A percentile compares a stretch with the other conserved stretches of the same genome.
Evolutionary conservation across 108 stramenopile species (phyloP).

Genomic region (Stephanodiscus triporus): DNA sequence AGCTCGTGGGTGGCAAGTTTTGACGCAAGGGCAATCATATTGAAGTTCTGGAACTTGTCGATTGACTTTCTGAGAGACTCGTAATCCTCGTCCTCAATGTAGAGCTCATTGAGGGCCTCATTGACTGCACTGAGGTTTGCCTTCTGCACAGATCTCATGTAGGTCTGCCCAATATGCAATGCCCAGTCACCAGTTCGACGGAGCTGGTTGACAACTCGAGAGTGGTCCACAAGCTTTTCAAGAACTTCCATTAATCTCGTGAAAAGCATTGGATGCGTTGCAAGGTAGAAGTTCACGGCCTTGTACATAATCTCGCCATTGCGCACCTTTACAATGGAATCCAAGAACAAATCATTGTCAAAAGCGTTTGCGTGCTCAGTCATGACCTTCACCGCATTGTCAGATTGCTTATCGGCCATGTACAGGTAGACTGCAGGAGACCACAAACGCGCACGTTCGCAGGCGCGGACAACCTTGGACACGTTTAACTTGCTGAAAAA

Average conservation of each 20-base stretch:
- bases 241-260: conserved; percentile 94
- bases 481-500: conserved; percentile 98
- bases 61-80: conserved; percentile 93
- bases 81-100: conserved; percentile 98
- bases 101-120: conserved; percentile 98
- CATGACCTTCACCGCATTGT: conserved; percentile 98
- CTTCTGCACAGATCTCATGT: conserved; percentile 98
- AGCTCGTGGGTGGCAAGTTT: conserved; percentile 98
- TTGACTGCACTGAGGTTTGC: conserved; percentile 97
- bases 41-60: conserved; percentile 99
- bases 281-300: conserved; percentile 95
- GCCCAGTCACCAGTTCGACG: conserved; percentile 94
- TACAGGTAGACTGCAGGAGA: conserved; percentile 96
- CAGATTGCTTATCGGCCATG: conserved; percentile 97
- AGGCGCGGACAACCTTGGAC: conserved; percentile 97
- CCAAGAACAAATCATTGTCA: conserved; percentile 96
- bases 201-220: conserved; percentile 96
- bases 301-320: conserved; percentile 99
- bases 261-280: conserved; percentile 88
- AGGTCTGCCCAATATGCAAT: conserved; percentile 87
- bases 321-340: conserved; percentile 95
- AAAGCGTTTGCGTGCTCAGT: conserved; percentile 94
- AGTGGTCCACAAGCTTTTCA: conserved; percentile 94
- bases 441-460: conserved; percentile 97
- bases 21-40: conserved; percentile 97